Conservation (phyloP, 352 stramenopile species). For the Phytophthora pisi region DNA sequence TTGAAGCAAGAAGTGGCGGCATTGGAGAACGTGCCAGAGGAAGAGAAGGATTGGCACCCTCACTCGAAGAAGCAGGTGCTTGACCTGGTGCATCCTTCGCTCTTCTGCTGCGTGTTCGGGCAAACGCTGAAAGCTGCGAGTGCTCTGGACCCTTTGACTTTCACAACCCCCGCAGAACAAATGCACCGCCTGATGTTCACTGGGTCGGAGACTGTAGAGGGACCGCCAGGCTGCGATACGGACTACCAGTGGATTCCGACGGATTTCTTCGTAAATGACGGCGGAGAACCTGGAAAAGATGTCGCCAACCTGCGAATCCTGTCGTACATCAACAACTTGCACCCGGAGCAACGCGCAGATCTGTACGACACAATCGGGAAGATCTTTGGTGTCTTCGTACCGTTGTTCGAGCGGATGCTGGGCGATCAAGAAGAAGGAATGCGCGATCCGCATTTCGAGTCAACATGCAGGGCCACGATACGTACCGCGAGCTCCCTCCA, state of each 20-base stretch:
- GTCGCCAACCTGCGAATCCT: slow-evolving; percentile 12
- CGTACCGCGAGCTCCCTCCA: slow-evolving; percentile 8
- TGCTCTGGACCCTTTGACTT: slow-evolving; percentile 2
- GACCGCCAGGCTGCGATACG: slow-evolving; percentile 3
- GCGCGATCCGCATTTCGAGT: neutral
- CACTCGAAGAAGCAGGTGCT: slow-evolving; percentile 55
- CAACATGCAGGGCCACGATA: slow-evolving; percentile 25
- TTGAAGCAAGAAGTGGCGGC: slow-evolving; percentile 32
- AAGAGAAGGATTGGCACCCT: slow-evolving; percentile 65
- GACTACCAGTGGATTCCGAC: slow-evolving; percentile 55
- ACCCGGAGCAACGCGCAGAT: slow-evolving; percentile 26
- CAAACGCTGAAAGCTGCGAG: slow-evolving; percentile 25
- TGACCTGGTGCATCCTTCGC: slow-evolving; percentile 65
- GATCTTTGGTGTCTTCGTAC: slow-evolving; percentile 45
- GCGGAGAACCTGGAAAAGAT: neutral
- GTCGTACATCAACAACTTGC: slow-evolving; percentile 68
- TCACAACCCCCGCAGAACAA: slow-evolving; percentile 20
- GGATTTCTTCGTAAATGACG: slow-evolving; percentile 30
- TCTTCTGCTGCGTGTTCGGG: slow-evolving; percentile 61
- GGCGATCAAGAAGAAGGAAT: neutral
- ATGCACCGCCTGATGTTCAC: slow-evolving; percentile 41
- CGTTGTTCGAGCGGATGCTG: slow-evolving; percentile 45
- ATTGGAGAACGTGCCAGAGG: slow-evolving; percentile 46
- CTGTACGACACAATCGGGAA: slow-evolving; percentile 42
- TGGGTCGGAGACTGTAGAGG: slow-evolving; percentile 17